phyloP scores from a whole-genome alignment of 2,329 filamentous ascomycete genomes.

The Reticulascus tulasneorum region DNA sequence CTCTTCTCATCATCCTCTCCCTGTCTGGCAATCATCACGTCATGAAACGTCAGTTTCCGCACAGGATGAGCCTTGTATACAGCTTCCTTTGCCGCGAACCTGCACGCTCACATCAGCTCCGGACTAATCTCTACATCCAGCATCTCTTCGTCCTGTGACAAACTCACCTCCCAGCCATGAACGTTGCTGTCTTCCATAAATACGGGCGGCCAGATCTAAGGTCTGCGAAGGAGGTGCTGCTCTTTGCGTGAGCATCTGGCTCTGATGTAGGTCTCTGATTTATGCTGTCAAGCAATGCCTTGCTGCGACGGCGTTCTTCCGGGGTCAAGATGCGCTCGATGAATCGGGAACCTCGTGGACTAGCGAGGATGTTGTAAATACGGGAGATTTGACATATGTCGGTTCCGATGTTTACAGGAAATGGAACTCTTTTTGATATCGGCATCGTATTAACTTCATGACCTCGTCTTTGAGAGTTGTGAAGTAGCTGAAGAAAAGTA shows the following conservation, averaged over 20 bases:
- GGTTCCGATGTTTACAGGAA: slow-evolving; percentile 67
- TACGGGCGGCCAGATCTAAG: no score
- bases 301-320: slow-evolving; percentile 29
- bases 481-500: no score
- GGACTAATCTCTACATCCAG: neutral
- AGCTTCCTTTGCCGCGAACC: slow-evolving; percentile 73
- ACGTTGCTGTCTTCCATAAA: slow-evolving; percentile 34
- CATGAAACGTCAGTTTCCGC: slow-evolving; percentile 57
- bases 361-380: slow-evolving; percentile 54
- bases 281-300: slow-evolving; percentile 7
- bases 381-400: slow-evolving; percentile 72
- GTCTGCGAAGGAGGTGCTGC: no score
- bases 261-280: no score
- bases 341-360: slow-evolving; percentile 38
- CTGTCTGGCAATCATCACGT: slow-evolving; percentile 43
- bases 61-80: slow-evolving; percentile 66
- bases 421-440: no score
- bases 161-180: slow-evolving; percentile 41
- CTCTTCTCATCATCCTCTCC: slow-evolving; percentile 16
- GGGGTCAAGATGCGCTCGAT: slow-evolving; percentile 42
- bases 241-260: no score
- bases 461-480: no score
- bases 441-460: no score
- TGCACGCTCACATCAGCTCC: slow-evolving; percentile 16
- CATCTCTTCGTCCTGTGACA: neutral